Conservation (phyloP, 345 rosid genomes). For the Sisymbrium irio region DNA sequence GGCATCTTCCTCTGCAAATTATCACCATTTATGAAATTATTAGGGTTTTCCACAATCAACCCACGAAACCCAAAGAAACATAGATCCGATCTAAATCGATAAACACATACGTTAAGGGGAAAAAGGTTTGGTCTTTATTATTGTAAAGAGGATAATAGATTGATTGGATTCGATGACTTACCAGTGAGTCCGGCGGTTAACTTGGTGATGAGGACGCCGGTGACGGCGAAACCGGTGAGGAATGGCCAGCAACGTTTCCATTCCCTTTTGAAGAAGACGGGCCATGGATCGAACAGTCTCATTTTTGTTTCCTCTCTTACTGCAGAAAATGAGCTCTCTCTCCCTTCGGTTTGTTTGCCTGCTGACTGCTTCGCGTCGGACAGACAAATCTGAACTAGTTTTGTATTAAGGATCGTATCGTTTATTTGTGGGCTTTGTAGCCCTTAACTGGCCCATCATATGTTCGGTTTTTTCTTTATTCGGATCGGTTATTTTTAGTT, state of each 20-base stretch:
- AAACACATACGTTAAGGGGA: background rate
- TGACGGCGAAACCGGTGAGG: conserved; percentile 72
- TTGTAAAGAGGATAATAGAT: background rate
- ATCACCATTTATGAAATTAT: background rate
- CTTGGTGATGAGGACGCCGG: conserved; percentile 70
- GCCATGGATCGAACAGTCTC: conserved; percentile 73
- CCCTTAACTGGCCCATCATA: background rate
- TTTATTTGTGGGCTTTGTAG: conserved; percentile 11
- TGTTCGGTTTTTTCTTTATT: too few relatives aligned
- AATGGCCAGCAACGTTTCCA: conserved; percentile 84
- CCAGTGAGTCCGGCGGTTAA: conserved; percentile 66
- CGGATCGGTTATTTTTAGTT: too few relatives aligned
- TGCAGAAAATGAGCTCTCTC: background rate
- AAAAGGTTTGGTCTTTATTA: background rate
- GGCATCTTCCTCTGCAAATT: conserved; percentile 75
- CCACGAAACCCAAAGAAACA: background rate
- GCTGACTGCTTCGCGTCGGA: background rate
- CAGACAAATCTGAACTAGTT: background rate
- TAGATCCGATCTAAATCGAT: background rate
- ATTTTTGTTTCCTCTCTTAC: conserved; percentile 4
- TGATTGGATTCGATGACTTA: conserved; percentile 23
- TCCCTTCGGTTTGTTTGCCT: background rate
- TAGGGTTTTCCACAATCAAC: background rate
- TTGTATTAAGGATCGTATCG: background rate
- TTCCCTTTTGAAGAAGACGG: conserved; percentile 78